These are phyloP conservation scores for Ogataea parapolymorpha DNA, from an alignment of 805 yeast genomes.

Conservation along the genomic window DNA sequence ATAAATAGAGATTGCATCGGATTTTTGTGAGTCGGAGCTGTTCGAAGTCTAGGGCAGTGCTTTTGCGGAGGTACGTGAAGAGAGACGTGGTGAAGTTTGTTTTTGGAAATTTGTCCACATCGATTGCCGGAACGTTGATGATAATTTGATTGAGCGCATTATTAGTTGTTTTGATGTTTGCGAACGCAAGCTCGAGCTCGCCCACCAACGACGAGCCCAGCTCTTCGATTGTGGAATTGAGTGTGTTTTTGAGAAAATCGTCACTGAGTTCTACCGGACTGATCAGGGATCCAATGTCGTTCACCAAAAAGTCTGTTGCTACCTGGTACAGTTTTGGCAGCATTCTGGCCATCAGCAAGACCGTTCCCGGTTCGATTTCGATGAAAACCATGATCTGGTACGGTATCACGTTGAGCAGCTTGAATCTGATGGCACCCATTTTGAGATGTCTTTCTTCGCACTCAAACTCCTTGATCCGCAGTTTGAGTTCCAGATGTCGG, in stretches of 20 bases:
- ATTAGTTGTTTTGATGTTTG: conserved; percentile 19
- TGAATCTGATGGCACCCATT: conserved; percentile 31
- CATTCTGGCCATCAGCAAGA: conserved; percentile 20
- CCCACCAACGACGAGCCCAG: conserved; percentile 9
- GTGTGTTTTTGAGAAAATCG: conserved; percentile 10
- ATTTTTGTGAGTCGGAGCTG: conserved; percentile 26
- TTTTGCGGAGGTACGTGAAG: conserved; percentile 20
- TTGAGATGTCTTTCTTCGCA: conserved; percentile 5
- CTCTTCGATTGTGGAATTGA: conserved; percentile 12
- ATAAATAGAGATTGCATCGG: conserved; percentile 27
- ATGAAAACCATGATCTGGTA: conserved; percentile 29
- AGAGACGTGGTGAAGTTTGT: conserved; percentile 16
- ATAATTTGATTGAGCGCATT: conserved; percentile 22
- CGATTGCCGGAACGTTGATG: conserved; percentile 23
- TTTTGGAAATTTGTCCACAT: conserved; percentile 20
- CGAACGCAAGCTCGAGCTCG: conserved; percentile 19
- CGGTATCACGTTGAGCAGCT: conserved; percentile 25
- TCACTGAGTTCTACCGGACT: conserved; percentile 15
- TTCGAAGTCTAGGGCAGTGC: conserved; percentile 29
- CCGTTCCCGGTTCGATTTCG: conserved; percentile 20
- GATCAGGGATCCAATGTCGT: conserved; percentile 23
- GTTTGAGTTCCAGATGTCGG: conserved; percentile 21
- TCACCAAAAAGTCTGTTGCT: conserved; percentile 21
- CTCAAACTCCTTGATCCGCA: conserved; percentile 22
- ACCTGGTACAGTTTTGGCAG: conserved; percentile 22